These are phyloP conservation scores for Scortechinia acanthostroma DNA, from an alignment of 2,329 filamentous ascomycete species.

Conservation along the genomic window DNA sequence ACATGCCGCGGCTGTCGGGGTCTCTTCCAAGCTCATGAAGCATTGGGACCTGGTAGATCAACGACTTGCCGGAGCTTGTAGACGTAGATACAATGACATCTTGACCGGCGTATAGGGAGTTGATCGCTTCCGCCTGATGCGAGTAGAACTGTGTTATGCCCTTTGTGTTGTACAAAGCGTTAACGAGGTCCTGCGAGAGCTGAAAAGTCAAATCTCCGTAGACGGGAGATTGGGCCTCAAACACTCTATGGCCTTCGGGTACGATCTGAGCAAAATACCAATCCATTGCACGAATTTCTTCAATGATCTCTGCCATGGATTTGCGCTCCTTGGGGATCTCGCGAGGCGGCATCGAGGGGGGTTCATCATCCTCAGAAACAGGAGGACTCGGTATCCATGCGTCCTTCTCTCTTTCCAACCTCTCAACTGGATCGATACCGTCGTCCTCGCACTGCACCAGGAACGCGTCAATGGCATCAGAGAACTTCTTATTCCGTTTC, in stretches of 20 bases:
- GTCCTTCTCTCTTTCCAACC: conserved; percentile 49
- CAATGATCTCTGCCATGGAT: conserved; percentile 74
- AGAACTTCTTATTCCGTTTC: conserved; percentile 80
- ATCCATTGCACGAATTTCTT: conserved; percentile 71
- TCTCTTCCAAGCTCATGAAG: conserved; percentile 79
- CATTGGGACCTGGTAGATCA: conserved; percentile 96
- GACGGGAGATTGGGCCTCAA: conserved; percentile 75
- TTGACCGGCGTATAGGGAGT: conserved; percentile 72
- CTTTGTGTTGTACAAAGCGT: conserved; percentile 87
- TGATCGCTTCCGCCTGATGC: conserved; percentile 90
- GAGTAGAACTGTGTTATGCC: conserved; percentile 80
- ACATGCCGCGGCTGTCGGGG: conserved; percentile 75
- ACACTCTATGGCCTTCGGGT: conserved; percentile 83
- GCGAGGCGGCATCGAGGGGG: background rate
- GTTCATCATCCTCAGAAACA: background rate
- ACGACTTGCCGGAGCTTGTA: conserved; percentile 90
- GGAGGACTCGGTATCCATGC: conserved; percentile 45
- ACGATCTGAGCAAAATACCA: conserved; percentile 94
- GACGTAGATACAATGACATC: conserved; percentile 91
- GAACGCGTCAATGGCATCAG: conserved; percentile 69
- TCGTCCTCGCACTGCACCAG: conserved; percentile 66
- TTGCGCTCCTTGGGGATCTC: conserved; percentile 76
- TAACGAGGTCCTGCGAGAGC: conserved; percentile 86
- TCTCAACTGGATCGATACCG: conserved; percentile 58
- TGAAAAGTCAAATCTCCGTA: conserved; percentile 80